A percentile compares a stretch with the other conserved stretches of the same genome.
phyloP scores from a whole-genome alignment of 2,329 filamentous ascomycete species.

The Ophiocordyceps polyrhachis-furcata region DNA sequence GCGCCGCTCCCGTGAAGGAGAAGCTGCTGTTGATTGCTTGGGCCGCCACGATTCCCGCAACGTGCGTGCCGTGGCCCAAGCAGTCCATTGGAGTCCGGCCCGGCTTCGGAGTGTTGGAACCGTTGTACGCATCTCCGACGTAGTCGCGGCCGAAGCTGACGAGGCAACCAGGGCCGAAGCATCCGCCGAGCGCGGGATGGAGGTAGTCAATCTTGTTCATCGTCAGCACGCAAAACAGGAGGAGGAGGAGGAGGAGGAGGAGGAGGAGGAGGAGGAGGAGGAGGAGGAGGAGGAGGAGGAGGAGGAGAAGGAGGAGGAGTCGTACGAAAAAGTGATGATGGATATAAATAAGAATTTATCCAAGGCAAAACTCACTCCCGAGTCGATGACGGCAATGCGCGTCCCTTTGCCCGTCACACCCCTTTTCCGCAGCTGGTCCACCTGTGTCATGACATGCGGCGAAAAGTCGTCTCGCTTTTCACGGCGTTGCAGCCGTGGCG shows the following conservation, averaged over 20 bases:
- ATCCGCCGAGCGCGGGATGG: constrained; percentile 44
- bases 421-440: constrained; percentile 30
- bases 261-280: too few species aligned
- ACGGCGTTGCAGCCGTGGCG: too few species aligned
- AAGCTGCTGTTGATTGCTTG: constrained; percentile 30
- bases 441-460: constrained; percentile 37
- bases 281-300: too few species aligned
- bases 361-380: constrained; percentile 33
- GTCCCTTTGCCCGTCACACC: constrained; percentile 31
- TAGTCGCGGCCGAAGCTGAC: constrained; percentile 39
- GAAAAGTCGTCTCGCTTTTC: constrained; percentile 19
- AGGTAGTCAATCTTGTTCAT: constrained; percentile 38
- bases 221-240: not conserved
- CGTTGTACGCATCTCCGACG: constrained; percentile 33
- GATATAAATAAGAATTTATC: too few species aligned
- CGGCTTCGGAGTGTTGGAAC: constrained; percentile 20
- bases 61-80: constrained; percentile 40
- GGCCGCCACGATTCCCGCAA: constrained; percentile 43
- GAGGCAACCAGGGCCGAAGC: constrained; percentile 40
- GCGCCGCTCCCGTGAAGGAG: constrained; percentile 38
- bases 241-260: not conserved
- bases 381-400: constrained; percentile 34
- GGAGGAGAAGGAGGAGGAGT: too few species aligned
- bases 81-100: constrained; percentile 36
- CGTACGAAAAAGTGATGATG: too few species aligned